Conservation (phyloP, 306 rosid genomes). For the Oxytropis ochrocephala region DNA sequence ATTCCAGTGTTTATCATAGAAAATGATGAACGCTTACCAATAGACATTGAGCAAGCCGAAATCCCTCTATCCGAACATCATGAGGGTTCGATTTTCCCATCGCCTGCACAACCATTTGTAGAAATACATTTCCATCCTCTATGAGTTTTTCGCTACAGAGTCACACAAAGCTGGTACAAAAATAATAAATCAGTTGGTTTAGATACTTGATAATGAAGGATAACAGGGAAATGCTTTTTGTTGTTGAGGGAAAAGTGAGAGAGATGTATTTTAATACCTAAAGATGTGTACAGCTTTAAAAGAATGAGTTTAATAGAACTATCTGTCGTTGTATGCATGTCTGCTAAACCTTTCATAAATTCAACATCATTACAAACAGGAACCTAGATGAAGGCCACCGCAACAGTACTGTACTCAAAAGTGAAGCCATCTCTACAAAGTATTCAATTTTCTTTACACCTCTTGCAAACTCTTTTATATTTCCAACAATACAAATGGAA, state of each 20-base stretch:
- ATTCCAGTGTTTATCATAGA: neutral
- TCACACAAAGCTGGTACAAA: slow-evolving; percentile 68
- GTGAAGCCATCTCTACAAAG: slow-evolving; percentile 58
- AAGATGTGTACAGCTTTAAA: slow-evolving; percentile 68
- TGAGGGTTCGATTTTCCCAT: slow-evolving; percentile 56
- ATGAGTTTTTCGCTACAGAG: slow-evolving; percentile 53
- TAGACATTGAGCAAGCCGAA: slow-evolving; percentile 72
- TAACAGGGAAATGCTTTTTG: neutral
- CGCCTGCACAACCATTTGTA: slow-evolving; percentile 50
- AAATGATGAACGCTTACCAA: slow-evolving; percentile 37
- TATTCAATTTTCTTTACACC: slow-evolving; percentile 36
- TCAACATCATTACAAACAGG: slow-evolving; percentile 51
- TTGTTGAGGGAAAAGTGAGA: neutral
- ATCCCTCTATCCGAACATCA: slow-evolving; percentile 59
- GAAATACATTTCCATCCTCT: slow-evolving; percentile 50
- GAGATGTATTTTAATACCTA: slow-evolving; percentile 50
- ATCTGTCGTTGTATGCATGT: slow-evolving; percentile 34
- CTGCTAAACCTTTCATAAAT: slow-evolving; percentile 43
- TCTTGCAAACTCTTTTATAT: slow-evolving; percentile 31
- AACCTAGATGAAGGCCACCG: slow-evolving; percentile 71
- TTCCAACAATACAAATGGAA: slow-evolving; percentile 34
- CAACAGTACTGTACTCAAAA: slow-evolving; percentile 63
- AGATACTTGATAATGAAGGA: too few relatives aligned
- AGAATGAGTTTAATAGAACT: slow-evolving; percentile 36
- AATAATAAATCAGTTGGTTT: slow-evolving; percentile 26